Percentiles rank a stretch among this genome's conserved stretches.
Conservation (phyloP, 1,284 basidiomycete genomes). For the Malassezia vespertilionis region DNA sequence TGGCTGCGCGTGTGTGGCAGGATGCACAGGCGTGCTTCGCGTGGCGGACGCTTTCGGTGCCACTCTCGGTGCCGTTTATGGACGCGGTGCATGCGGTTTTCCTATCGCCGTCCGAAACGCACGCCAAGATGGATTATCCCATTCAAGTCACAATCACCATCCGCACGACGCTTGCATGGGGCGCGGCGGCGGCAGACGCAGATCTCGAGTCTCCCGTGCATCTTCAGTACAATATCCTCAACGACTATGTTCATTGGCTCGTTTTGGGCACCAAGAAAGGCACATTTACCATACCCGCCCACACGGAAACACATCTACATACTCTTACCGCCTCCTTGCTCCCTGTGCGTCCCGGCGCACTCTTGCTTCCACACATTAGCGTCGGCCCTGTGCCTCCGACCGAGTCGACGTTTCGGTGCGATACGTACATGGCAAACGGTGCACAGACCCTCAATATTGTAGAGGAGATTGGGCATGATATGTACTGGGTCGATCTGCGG, state of each 20-base stretch:
- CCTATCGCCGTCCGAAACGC: not conserved
- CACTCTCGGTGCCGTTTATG: constrained; percentile 9
- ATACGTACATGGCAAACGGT: constrained; percentile 26
- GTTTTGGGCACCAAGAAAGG: constrained; percentile 30
- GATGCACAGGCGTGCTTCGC: not conserved
- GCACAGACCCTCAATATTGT: constrained; percentile 20
- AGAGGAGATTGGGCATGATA: constrained; percentile 10
- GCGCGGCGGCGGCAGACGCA: not conserved
- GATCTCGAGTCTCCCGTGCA: not conserved
- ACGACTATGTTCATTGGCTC: constrained; percentile 35
- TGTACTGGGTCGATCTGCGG: constrained; percentile 20
- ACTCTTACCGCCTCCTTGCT: constrained; percentile 21
- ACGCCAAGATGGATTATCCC: not conserved
- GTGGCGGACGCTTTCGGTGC: constrained; percentile 10
- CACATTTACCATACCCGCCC: constrained; percentile 6
- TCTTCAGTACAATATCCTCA: constrained; percentile 30
- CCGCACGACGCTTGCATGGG: constrained; percentile 3
- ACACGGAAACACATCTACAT: not conserved
- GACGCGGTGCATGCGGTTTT: constrained; percentile 8
- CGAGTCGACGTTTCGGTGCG: constrained; percentile 15
- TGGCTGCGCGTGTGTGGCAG: not conserved
- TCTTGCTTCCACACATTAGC: constrained; percentile 19
- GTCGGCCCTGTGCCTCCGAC: constrained; percentile 14
- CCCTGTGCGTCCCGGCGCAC: constrained; percentile 24
- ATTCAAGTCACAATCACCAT: constrained; percentile 1